Conservation (phyloP, 768 basidiomycete genomes). For the Boletus subcaerulescens region DNA sequence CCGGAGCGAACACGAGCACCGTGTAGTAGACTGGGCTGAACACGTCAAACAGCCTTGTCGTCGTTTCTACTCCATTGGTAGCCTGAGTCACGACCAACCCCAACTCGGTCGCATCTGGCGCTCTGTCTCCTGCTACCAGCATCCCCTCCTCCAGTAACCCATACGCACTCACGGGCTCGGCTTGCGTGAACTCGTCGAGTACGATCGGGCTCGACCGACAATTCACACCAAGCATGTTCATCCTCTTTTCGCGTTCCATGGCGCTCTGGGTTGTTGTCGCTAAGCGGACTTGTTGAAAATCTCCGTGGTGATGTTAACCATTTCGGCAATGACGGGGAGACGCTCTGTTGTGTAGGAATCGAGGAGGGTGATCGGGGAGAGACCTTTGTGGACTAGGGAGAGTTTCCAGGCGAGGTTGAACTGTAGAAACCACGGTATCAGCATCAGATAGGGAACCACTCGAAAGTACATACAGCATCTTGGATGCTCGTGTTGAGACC, state of each 20-base stretch:
- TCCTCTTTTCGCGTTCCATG: not conserved
- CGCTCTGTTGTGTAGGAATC: constrained; percentile 44
- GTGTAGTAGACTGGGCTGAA: constrained; percentile 27
- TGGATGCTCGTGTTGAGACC: constrained; percentile 40
- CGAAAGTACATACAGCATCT: constrained; percentile 33
- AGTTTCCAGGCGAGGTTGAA: constrained; percentile 47
- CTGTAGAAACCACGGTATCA: constrained; percentile 16
- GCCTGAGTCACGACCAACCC: constrained; percentile 18
- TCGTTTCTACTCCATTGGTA: not conserved
- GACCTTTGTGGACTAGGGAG: constrained; percentile 38
- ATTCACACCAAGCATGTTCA: constrained; percentile 34
- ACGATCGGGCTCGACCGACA: constrained; percentile 36
- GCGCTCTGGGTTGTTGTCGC: not conserved
- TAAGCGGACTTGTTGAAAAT: constrained; percentile 9
- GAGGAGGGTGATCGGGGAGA: constrained; percentile 36
- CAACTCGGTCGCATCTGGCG: constrained; percentile 41
- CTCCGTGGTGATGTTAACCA: constrained; percentile 40
- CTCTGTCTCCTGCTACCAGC: constrained; percentile 43
- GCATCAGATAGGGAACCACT: not conserved
- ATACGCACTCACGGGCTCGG: constrained; percentile 11
- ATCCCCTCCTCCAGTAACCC: constrained; percentile 20
- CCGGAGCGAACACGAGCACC: constrained; percentile 27
- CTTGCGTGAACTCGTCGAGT: constrained; percentile 33
- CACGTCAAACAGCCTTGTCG: constrained; percentile 20
- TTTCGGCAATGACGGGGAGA: constrained; percentile 43